Conservation (phyloP, 768 basidiomycete genomes). For the Saitozyma sp. region DNA sequence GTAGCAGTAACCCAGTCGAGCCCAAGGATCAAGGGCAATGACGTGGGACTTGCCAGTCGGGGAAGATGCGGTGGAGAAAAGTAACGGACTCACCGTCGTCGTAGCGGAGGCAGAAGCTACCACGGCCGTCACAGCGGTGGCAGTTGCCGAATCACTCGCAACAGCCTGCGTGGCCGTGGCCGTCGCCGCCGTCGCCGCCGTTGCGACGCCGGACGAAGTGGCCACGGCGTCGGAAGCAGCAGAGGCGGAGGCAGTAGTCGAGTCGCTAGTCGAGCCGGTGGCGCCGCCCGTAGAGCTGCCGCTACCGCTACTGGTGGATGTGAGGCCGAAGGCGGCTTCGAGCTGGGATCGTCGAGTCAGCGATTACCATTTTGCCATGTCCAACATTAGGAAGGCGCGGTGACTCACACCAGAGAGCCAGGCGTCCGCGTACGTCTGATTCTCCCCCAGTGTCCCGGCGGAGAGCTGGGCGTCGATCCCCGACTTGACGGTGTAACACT, state of each 20-base stretch:
- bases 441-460: constrained; percentile 15
- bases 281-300: not conserved
- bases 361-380: not conserved
- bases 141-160: constrained; percentile 13
- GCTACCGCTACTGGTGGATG: constrained; percentile 20
- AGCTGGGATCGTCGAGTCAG: constrained; percentile 16
- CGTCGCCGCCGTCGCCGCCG: constrained; percentile 9
- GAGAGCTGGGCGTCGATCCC: constrained; percentile 19
- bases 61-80: too few relatives aligned
- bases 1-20: too few relatives aligned
- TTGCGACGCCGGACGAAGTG: constrained; percentile 10
- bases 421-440: constrained; percentile 34
- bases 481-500: constrained; percentile 29
- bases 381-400: not conserved
- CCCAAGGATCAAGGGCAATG: too few relatives aligned
- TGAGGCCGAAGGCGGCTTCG: constrained; percentile 30
- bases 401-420: constrained; percentile 29
- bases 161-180: constrained; percentile 7
- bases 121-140: constrained; percentile 7
- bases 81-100: too few relatives aligned
- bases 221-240: constrained; percentile 6
- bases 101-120: constrained; percentile 2
- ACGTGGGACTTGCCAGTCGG: too few relatives aligned
- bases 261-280: constrained; percentile 1
- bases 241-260: constrained; percentile 7